phyloP scores from a whole-genome alignment of 2,329 filamentous ascomycete genomes.

The Scedosporium apiospermum region DNA sequence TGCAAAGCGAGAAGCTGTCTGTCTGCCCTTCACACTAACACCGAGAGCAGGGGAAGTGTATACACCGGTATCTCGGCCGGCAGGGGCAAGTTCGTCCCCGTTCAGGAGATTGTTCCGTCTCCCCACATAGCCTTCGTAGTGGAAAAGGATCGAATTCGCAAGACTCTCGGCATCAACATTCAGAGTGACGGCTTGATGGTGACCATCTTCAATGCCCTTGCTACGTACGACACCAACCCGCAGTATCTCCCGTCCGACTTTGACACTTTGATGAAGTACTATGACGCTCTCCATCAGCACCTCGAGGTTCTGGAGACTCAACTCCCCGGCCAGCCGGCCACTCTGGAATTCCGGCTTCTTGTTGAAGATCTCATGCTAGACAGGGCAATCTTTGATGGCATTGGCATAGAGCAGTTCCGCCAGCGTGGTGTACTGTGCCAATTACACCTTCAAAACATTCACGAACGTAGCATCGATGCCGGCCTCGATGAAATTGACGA shows the following conservation, averaged over 20 bases:
- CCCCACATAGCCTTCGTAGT: conserved; percentile 17
- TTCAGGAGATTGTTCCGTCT: conserved; percentile 10
- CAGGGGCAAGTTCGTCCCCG: conserved; percentile 16
- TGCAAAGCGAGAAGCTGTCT: not conserved
- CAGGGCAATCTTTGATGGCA: conserved; percentile 17
- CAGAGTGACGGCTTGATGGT: conserved; percentile 28
- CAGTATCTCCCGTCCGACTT: conserved; percentile 13
- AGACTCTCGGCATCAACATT: conserved; percentile 14
- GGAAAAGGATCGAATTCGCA: conserved; percentile 15
- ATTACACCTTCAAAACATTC: conserved; percentile 18
- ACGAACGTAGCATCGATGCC: conserved; percentile 15
- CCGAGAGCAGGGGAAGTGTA: not conserved
- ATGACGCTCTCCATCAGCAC: conserved; percentile 14
- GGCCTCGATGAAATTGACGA: conserved; percentile 18
- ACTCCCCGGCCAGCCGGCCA: conserved; percentile 9
- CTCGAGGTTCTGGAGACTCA: conserved; percentile 8
- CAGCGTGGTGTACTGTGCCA: conserved; percentile 10
- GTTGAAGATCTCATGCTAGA: conserved; percentile 17
- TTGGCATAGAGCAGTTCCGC: conserved; percentile 14
- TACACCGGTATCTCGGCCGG: conserved; percentile 15
- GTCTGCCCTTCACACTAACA: not conserved
- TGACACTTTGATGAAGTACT: conserved; percentile 14
- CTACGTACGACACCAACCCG: conserved; percentile 2
- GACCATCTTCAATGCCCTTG: conserved; percentile 29
- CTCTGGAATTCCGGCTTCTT: conserved; percentile 17